A percentile compares a stretch with the other conserved stretches of the same genome.
Evolutionary conservation across 2,329 filamentous ascomycete species (phyloP).

Genomic region (Cadophora sp.): DNA sequence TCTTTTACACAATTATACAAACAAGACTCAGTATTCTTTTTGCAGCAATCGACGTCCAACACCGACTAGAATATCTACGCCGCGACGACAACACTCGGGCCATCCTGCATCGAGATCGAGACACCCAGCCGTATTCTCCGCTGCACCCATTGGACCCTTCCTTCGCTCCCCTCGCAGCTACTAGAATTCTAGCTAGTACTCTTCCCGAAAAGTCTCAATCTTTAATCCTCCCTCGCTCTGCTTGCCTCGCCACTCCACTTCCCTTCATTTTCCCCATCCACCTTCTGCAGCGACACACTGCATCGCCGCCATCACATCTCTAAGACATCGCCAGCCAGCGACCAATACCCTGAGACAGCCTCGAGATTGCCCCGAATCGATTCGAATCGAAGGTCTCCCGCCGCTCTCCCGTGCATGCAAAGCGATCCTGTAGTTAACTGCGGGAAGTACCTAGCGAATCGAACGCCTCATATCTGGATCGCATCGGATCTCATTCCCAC

Average conservation of each 20-base stretch:
- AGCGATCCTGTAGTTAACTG: neutral
- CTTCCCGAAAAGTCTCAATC: conserved; percentile 17
- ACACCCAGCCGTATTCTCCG: neutral
- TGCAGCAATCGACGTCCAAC: neutral
- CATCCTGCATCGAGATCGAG: neutral
- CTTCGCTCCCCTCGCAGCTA: neutral
- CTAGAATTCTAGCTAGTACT: neutral
- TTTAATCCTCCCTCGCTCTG: neutral
- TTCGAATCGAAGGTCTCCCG: conserved; percentile 7
- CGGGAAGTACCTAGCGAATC: conserved; percentile 12
- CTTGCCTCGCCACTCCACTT: conserved; percentile 4
- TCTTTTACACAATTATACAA: neutral
- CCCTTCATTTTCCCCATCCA: conserved; percentile 15
- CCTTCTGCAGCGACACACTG: neutral
- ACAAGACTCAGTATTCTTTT: neutral
- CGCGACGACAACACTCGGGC: neutral
- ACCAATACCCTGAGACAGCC: conserved; percentile 6
- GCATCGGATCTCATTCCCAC: neutral
- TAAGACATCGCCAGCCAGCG: neutral
- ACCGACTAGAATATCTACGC: neutral
- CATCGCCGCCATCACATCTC: conserved; percentile 3
- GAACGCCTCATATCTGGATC: conserved; percentile 5
- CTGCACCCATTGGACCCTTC: neutral
- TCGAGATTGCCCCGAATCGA: neutral
- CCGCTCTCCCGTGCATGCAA: neutral